phyloP scores from a whole-genome alignment of 2,329 filamentous ascomycete genomes.

The Botryotinia convoluta region DNA sequence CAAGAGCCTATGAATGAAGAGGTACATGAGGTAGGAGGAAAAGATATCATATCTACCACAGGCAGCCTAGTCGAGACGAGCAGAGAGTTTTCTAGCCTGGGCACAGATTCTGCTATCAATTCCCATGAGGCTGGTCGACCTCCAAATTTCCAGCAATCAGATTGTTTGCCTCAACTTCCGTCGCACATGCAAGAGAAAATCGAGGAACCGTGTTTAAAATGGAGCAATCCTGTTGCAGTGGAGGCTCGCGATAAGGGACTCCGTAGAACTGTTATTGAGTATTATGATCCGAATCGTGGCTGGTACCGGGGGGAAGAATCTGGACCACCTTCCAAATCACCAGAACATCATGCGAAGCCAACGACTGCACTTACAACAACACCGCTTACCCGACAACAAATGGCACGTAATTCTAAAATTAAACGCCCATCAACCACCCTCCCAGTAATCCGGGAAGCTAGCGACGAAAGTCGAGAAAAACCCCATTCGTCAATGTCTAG shows the following conservation, averaged over 20 bases:
- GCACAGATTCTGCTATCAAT: not conserved
- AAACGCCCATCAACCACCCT: conserved; percentile 31
- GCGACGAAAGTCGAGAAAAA: not conserved
- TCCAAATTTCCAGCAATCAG: not conserved
- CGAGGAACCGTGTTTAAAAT: not conserved
- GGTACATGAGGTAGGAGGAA: not conserved
- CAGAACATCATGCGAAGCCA: not conserved
- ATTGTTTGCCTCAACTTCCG: not conserved
- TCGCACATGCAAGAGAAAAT: not conserved
- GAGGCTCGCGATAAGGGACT: not conserved
- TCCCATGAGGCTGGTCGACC: not conserved
- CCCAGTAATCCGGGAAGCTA: conserved; percentile 21
- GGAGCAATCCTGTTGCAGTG: not conserved
- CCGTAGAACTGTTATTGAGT: conserved; percentile 21
- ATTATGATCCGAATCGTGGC: conserved; percentile 25
- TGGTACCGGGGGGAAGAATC: conserved; percentile 22
- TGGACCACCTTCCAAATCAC: not conserved
- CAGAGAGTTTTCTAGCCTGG: not conserved
- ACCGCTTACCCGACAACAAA: conserved; percentile 26
- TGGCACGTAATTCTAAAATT: conserved; percentile 31
- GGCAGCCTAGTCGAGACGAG: not conserved
- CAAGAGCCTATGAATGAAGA: not conserved
- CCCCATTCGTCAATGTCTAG: not conserved
- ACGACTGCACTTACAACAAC: conserved; percentile 4
- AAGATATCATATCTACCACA: not conserved